phyloP scores from a whole-genome alignment of 768 basidiomycete genomes.

The Boletellus ananiceps region DNA sequence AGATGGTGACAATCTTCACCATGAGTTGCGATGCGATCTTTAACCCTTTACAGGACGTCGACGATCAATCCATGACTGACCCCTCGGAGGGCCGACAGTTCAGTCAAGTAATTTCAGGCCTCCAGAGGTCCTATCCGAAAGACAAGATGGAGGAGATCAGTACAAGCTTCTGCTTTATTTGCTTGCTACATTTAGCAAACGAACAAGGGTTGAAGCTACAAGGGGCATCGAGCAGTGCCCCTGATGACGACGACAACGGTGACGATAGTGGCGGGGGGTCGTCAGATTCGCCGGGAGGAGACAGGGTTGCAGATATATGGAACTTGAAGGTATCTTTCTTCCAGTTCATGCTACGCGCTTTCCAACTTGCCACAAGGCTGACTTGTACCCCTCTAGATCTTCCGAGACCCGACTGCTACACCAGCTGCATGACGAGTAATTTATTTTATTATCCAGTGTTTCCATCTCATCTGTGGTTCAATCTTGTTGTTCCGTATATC shows the following conservation, averaged over 20 bases:
- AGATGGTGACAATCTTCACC: constrained; percentile 46
- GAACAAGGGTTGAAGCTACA: constrained; percentile 91
- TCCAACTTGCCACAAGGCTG: neutral
- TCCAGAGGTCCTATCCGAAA: constrained; percentile 77
- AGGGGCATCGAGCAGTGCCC: constrained; percentile 36
- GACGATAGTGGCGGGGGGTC: constrained; percentile 32
- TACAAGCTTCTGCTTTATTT: constrained; percentile 99
- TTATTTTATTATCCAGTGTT: constrained; percentile 17
- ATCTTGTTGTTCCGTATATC: constrained; percentile 10
- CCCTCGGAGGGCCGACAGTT: constrained; percentile 66
- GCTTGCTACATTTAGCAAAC: constrained; percentile 92
- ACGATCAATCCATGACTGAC: constrained; percentile 50
- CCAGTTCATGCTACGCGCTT: neutral
- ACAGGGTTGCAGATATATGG: constrained; percentile 69
- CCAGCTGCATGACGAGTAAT: constrained; percentile 22
- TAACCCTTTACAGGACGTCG: constrained; percentile 45
- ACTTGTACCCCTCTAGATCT: constrained; percentile 33
- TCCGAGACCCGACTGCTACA: constrained; percentile 39
- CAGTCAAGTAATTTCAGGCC: constrained; percentile 74
- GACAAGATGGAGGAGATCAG: constrained; percentile 99
- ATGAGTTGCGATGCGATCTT: neutral
- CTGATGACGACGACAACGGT: constrained; percentile 31
- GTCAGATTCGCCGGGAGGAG: constrained; percentile 35
- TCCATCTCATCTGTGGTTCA: constrained; percentile 7
- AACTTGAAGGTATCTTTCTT: constrained; percentile 53